These are phyloP conservation scores for Tolypocladium paradoxum DNA, from an alignment of 2,329 filamentous ascomycete genomes.

Conservation along the genomic window DNA sequence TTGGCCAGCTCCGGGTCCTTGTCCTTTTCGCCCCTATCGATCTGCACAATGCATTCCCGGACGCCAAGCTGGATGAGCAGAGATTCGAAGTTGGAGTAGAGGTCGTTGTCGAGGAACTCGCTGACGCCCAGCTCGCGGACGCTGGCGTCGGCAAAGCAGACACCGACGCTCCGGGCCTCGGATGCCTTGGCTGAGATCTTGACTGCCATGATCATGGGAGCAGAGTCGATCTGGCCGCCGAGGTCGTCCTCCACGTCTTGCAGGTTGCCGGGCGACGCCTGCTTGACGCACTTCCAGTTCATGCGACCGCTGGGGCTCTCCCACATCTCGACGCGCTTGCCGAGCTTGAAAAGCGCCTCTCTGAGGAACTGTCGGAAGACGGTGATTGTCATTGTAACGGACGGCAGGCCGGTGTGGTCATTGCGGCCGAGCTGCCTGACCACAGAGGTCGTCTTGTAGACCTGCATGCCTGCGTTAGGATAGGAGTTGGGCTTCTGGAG, in stretches of 20 bases:
- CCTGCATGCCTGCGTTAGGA: constrained; percentile 32
- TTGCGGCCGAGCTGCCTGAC: constrained; percentile 78
- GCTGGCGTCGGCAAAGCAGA: constrained; percentile 96
- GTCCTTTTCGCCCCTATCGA: constrained; percentile 67
- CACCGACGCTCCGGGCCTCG: constrained; percentile 78
- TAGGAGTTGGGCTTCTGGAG: background rate
- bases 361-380: constrained; percentile 93
- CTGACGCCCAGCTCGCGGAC: constrained; percentile 91
- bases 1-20: constrained; percentile 86
- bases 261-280: constrained; percentile 89
- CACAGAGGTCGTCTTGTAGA: constrained; percentile 97
- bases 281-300: constrained; percentile 86
- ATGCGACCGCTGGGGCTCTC: constrained; percentile 64
- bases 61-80: constrained; percentile 93
- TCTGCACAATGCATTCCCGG: constrained; percentile 81
- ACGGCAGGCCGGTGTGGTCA: constrained; percentile 75
- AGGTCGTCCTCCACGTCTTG: constrained; percentile 96
- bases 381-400: constrained; percentile 89
- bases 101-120: constrained; percentile 97
- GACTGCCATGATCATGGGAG: constrained; percentile 90
- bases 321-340: constrained; percentile 88
- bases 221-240: constrained; percentile 72
- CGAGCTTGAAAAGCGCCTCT: constrained; percentile 83
- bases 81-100: constrained; percentile 96
- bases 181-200: constrained; percentile 82